These are phyloP conservation scores for Ehretia macrophylla DNA, from an alignment of 257 asterid genomes.

Conservation along the genomic window DNA sequence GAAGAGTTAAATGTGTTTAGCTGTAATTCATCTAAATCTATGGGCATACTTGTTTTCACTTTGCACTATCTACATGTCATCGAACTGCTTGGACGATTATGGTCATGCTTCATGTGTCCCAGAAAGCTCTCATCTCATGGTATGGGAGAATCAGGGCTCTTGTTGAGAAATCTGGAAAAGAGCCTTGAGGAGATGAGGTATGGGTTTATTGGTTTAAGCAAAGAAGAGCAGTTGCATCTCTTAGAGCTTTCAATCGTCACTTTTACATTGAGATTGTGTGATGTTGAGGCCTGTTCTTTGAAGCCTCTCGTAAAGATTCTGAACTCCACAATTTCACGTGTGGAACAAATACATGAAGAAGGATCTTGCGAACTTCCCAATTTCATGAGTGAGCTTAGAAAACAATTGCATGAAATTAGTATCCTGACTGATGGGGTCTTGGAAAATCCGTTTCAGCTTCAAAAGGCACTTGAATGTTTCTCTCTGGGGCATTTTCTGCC, in stretches of 20 bases:
- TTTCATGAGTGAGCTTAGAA: constrained; percentile 49
- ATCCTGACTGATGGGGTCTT: constrained; percentile 25
- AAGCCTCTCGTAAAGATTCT: constrained; percentile 31
- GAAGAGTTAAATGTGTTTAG: constrained; percentile 40
- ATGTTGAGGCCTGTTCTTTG: constrained; percentile 24
- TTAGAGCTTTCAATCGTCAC: constrained; percentile 57
- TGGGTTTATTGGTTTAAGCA: constrained; percentile 41
- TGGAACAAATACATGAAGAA: constrained; percentile 41
- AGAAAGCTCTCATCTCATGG: constrained; percentile 26
- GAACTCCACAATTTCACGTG: constrained; percentile 27
- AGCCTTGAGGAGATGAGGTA: constrained; percentile 50
- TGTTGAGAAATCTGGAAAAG: constrained; percentile 44
- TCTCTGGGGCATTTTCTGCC: constrained; percentile 39
- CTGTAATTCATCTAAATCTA: constrained; percentile 17
- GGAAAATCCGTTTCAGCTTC: constrained; percentile 33
- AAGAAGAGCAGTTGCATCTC: constrained; percentile 44
- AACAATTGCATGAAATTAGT: constrained; percentile 23
- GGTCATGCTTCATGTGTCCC: constrained; percentile 32
- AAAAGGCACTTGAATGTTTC: constrained; percentile 43
- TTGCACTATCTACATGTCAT: constrained; percentile 45
- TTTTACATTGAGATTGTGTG: constrained; percentile 31
- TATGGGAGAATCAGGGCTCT: constrained; percentile 29
- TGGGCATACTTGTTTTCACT: constrained; percentile 41
- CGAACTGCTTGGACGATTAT: constrained; percentile 59
- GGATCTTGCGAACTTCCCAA: constrained; percentile 38